Conservation (phyloP, 2,329 filamentous ascomycete species). For the Penicillium rolfsii region DNA sequence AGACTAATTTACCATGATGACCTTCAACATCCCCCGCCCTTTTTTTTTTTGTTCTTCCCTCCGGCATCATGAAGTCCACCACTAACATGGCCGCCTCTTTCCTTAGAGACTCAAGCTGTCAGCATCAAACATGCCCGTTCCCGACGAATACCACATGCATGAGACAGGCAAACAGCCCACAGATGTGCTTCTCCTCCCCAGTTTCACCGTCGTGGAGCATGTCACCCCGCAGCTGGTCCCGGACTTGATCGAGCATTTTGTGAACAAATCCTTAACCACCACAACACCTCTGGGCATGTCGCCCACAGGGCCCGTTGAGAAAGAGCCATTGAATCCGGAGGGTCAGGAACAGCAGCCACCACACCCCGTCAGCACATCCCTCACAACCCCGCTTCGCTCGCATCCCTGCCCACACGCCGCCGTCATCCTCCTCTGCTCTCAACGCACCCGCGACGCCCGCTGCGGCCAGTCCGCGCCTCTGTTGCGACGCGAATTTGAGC, state of each 20-base stretch:
- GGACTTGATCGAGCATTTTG: constrained; percentile 69
- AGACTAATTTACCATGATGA: constrained; percentile 13
- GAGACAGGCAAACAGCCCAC: constrained; percentile 67
- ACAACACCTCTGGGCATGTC: constrained; percentile 65
- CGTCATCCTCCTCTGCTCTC: constrained; percentile 90
- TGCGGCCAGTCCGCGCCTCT: constrained; percentile 93
- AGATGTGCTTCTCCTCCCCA: constrained; percentile 79
- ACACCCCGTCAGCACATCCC: constrained; percentile 32
- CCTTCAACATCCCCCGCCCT: not conserved
- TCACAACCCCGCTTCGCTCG: constrained; percentile 53
- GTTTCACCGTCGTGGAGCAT: constrained; percentile 80
- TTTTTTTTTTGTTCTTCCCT: not conserved
- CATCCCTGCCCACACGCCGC: constrained; percentile 78
- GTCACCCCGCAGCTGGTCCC: constrained; percentile 76
- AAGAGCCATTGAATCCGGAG: constrained; percentile 9
- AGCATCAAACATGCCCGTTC: constrained; percentile 86
- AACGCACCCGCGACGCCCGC: constrained; percentile 89
- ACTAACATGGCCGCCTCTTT: constrained; percentile 7
- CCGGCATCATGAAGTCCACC: constrained; percentile 1
- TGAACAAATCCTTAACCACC: constrained; percentile 73
- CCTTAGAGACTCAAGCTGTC: constrained; percentile 81
- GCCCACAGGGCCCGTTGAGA: constrained; percentile 23
- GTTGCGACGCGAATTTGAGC: constrained; percentile 83
- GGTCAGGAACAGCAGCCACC: constrained; percentile 24
- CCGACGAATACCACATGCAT: constrained; percentile 63